A percentile compares a stretch with the other conserved stretches of the same genome.
Evolutionary conservation across 2,329 filamentous ascomycete species (phyloP).

Genomic region (Penicillium sp.): DNA sequence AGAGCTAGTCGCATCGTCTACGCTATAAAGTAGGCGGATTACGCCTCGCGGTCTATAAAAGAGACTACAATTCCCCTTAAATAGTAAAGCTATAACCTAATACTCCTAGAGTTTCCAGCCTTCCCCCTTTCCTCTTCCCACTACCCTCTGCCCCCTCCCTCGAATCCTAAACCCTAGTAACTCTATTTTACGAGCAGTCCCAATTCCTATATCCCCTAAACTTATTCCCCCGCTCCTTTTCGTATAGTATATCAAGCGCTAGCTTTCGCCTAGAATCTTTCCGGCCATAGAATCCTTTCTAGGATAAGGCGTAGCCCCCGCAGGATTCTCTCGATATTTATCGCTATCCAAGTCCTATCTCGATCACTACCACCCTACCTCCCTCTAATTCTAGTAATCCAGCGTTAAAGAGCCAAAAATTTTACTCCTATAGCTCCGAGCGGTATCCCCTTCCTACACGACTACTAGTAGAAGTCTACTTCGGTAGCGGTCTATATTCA

Average conservation of each 20-base stretch:
- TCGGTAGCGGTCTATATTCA: background rate
- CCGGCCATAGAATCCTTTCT: conserved; percentile 12
- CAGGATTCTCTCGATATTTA: conserved; percentile 5
- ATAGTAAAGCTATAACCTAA: no score
- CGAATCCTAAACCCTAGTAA: background rate
- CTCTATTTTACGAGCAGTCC: background rate
- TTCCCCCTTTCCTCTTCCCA: background rate
- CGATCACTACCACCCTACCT: conserved; percentile 6
- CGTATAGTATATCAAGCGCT: conserved; percentile 6
- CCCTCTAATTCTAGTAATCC: conserved; percentile 8
- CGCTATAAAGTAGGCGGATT: no score
- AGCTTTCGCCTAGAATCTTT: conserved; percentile 19
- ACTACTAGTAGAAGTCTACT: conserved; percentile 14
- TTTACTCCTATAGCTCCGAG: conserved; percentile 1
- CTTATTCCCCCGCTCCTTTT: background rate
- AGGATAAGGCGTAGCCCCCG: conserved; percentile 6
- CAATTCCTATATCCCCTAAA: background rate
- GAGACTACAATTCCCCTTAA: no score
- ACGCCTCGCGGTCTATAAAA: no score
- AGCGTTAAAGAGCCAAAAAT: background rate
- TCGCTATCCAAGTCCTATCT: conserved; percentile 19
- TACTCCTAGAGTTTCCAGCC: background rate
- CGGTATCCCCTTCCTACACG: conserved; percentile 14
- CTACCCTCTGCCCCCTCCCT: background rate
- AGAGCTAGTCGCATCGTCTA: no score